Conservation (phyloP, 371 early-diverging fungal genomes). For the Rhizopus stolonifer region DNA sequence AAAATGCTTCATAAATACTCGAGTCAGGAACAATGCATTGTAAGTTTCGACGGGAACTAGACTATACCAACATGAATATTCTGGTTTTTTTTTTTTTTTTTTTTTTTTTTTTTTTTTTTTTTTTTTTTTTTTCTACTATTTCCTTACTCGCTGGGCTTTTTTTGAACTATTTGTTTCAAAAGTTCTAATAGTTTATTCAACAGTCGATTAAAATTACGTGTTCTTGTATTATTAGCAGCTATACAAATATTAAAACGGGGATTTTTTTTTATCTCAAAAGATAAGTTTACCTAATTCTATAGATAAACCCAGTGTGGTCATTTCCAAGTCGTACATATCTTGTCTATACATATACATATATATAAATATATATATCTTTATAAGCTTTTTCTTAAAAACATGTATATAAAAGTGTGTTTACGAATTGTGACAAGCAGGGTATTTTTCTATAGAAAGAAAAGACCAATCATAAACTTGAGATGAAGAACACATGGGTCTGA, state of each 20-base stretch:
- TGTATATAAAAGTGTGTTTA: conserved; percentile 17
- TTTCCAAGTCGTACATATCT: conserved; percentile 73
- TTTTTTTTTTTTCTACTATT: too few relatives aligned
- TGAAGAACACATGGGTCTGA: conserved; percentile 50
- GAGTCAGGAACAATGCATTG: conserved; percentile 68
- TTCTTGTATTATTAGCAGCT: conserved; percentile 67
- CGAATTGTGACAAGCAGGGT: conserved; percentile 47
- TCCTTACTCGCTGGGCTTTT: conserved; percentile 48
- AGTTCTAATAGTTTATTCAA: conserved; percentile 60
- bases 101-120: too few relatives aligned
- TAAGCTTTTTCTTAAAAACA: neutral
- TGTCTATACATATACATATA: conserved; percentile 44
- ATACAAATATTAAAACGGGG: conserved; percentile 2
- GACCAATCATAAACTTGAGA: conserved; percentile 25
- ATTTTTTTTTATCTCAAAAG: neutral
- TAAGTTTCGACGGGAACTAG: conserved; percentile 53
- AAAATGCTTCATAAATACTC: conserved; percentile 69
- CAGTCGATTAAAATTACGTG: conserved; percentile 69
- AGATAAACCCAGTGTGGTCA: conserved; percentile 63
- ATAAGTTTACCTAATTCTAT: conserved; percentile 58
- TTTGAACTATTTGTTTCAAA: conserved; percentile 46
- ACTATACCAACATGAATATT: conserved; percentile 10
- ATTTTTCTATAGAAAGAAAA: conserved; percentile 48
- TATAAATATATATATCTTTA: neutral
- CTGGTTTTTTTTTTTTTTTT: neutral